A percentile compares a stretch with the other conserved stretches of the same genome.
These are phyloP conservation scores for Aotearoamyces nothofagi DNA, from an alignment of 2,329 filamentous ascomycete genomes.

Conservation along the genomic window DNA sequence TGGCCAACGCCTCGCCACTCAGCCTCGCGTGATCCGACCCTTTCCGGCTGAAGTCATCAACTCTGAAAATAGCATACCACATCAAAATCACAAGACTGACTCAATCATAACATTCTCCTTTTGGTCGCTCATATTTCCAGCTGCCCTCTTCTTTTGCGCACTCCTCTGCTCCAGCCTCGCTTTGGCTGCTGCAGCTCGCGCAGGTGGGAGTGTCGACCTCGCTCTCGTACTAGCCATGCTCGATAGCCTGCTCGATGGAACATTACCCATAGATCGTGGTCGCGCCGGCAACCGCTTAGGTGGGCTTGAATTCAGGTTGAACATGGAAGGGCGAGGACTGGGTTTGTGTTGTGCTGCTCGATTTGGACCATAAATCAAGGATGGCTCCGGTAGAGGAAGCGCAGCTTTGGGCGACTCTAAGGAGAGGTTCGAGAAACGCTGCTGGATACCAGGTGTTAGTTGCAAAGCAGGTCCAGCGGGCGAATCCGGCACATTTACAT, in stretches of 20 bases:
- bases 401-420: too few relatives aligned
- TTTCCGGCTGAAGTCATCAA: too few relatives aligned
- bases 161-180: constrained; percentile 18
- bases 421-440: too few relatives aligned
- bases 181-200: constrained; percentile 19
- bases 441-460: too few relatives aligned
- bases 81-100: too few relatives aligned
- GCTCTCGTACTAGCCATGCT: constrained; percentile 9
- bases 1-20: too few relatives aligned
- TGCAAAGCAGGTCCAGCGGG: too few relatives aligned
- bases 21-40: too few relatives aligned
- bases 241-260: constrained; percentile 9
- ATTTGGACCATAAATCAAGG: not conserved
- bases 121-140: constrained; percentile 6
- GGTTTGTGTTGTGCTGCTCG: not conserved
- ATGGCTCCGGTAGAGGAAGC: too few relatives aligned
- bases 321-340: constrained; percentile 15
- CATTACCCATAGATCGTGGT: constrained; percentile 4
- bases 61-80: too few relatives aligned
- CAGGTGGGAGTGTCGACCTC: constrained; percentile 15
- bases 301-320: constrained; percentile 16
- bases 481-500: too few relatives aligned
- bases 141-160: constrained; percentile 13
- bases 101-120: too few relatives aligned
- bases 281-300: constrained; percentile 11